Evolutionary conservation across 1,139 yeast genomes (phyloP).

Genomic region (Kodamaea suecica): DNA sequence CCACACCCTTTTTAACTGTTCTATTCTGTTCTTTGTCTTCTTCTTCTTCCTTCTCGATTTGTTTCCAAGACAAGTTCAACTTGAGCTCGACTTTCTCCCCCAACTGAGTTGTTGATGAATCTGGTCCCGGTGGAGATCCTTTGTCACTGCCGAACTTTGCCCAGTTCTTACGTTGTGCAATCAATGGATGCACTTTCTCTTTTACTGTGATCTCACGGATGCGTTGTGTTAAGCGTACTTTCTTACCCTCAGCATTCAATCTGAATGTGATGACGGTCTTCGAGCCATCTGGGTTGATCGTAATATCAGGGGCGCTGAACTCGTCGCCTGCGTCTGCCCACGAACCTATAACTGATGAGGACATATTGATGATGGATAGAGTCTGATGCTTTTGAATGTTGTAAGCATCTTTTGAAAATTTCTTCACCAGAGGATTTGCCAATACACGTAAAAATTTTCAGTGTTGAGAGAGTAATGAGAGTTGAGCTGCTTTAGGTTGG

Average conservation of each 20-base stretch:
- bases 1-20: constrained; percentile 11
- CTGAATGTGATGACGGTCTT: constrained; percentile 81
- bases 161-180: constrained; percentile 75
- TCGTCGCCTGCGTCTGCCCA: constrained; percentile 75
- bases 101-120: constrained; percentile 80
- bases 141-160: constrained; percentile 80
- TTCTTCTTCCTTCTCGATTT: constrained; percentile 52
- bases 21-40: constrained; percentile 57
- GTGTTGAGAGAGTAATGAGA: too few relatives aligned
- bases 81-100: constrained; percentile 78
- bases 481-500: too few relatives aligned
- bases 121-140: constrained; percentile 79
- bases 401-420: constrained; percentile 1
- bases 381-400: too few relatives aligned
- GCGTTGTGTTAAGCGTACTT: constrained; percentile 82
- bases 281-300: constrained; percentile 81
- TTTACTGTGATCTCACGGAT: constrained; percentile 73
- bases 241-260: constrained; percentile 75
- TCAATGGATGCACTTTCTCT: constrained; percentile 76
- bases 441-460: too few relatives aligned
- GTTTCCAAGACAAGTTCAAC: constrained; percentile 72
- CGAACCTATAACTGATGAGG: constrained; percentile 40
- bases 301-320: constrained; percentile 65
- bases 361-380: constrained; percentile 28
- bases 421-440: neutral